phyloP scores from a whole-genome alignment of 208 protist species.

The Acanthamoeba healyi region DNA sequence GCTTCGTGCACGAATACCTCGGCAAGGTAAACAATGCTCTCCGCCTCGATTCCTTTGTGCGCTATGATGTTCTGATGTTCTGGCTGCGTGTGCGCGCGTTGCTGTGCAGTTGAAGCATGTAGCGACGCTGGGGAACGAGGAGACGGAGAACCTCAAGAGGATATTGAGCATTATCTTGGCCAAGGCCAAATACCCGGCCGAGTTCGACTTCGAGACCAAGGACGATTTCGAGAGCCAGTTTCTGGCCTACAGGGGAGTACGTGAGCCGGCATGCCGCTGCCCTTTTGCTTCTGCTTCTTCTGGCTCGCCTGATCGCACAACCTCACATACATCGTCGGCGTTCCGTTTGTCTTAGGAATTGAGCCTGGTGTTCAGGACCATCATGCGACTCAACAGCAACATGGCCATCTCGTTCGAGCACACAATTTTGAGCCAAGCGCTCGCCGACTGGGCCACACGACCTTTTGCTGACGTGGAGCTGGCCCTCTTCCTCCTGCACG shows the following conservation, averaged over 20 bases:
- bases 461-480: constrained; percentile 59
- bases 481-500: constrained; percentile 44
- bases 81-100: not conserved
- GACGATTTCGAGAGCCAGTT: constrained; percentile 69
- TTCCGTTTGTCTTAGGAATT: not conserved
- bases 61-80: not conserved
- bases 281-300: no score
- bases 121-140: constrained; percentile 42
- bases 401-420: constrained; percentile 72
- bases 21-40: constrained; percentile 1
- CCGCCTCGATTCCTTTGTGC: not conserved
- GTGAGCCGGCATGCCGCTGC: not conserved
- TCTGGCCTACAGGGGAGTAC: constrained; percentile 10
- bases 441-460: not conserved
- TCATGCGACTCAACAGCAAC: constrained; percentile 55
- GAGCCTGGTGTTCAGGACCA: constrained; percentile 25
- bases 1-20: constrained; percentile 56
- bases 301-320: not conserved
- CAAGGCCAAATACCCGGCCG: constrained; percentile 39
- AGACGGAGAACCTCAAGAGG: constrained; percentile 61
- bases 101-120: constrained; percentile 29
- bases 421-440: constrained; percentile 51
- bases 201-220: constrained; percentile 70
- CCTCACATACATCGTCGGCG: not conserved
- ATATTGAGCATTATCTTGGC: constrained; percentile 19